Evolutionary conservation across 179 eudicot species (phyloP).

Genomic region (Nepenthes alata): DNA sequence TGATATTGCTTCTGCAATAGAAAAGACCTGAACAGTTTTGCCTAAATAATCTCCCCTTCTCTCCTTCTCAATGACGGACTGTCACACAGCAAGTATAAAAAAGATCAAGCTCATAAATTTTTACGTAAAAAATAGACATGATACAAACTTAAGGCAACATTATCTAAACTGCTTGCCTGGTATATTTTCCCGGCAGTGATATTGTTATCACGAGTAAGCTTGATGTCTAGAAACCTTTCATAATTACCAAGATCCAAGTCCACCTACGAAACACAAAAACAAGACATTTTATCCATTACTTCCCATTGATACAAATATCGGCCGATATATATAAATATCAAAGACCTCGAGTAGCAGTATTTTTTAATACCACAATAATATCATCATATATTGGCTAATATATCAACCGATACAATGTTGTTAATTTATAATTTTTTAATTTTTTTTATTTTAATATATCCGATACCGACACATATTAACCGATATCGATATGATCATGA

Average conservation of each 20-base stretch:
- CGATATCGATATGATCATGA: too few relatives aligned
- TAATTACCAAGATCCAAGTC: slow-evolving; percentile 99
- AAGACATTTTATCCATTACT: too few relatives aligned
- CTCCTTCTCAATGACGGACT: slow-evolving; percentile 87
- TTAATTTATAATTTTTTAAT: too few relatives aligned
- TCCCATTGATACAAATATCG: too few relatives aligned
- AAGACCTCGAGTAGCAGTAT: too few relatives aligned
- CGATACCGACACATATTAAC: too few relatives aligned
- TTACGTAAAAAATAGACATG: not conserved
- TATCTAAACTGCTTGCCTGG: slow-evolving; percentile 40
- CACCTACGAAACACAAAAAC: slow-evolving; percentile 39
- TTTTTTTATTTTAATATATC: too few relatives aligned
- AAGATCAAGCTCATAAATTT: not conserved
- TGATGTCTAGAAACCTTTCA: slow-evolving; percentile 84
- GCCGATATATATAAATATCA: too few relatives aligned
- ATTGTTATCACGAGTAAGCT: slow-evolving; percentile 80
- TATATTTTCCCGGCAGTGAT: slow-evolving; percentile 96
- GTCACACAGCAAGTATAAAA: slow-evolving; percentile 12
- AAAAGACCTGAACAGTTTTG: slow-evolving; percentile 78
- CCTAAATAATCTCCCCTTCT: slow-evolving; percentile 95
- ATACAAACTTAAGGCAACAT: not conserved
- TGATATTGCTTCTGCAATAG: not conserved
- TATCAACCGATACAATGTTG: too few relatives aligned
- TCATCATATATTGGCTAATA: too few relatives aligned
- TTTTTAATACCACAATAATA: too few relatives aligned